These are phyloP conservation scores for Urochloa ruziziensis DNA, from an alignment of 176 grass and related monocot species.

Conservation along the genomic window DNA sequence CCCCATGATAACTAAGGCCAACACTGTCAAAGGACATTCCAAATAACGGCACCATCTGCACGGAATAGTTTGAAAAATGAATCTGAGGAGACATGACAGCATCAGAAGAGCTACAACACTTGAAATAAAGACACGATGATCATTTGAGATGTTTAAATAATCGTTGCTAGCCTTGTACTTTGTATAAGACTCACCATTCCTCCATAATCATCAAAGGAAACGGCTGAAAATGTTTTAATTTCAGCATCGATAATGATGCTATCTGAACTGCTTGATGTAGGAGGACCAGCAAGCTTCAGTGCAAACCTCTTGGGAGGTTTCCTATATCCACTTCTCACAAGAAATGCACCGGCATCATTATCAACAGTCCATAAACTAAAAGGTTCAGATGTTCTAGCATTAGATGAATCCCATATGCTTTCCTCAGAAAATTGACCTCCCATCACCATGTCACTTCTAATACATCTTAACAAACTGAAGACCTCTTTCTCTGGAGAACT, in stretches of 20 bases:
- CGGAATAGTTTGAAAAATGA: constrained; percentile 14
- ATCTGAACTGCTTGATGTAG: constrained; percentile 63
- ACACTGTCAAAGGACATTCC: constrained; percentile 68
- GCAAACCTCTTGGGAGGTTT: constrained; percentile 89
- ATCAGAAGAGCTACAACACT: constrained; percentile 14
- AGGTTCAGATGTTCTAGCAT: constrained; percentile 53
- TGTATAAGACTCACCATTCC: constrained; percentile 69
- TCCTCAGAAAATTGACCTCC: constrained; percentile 83
- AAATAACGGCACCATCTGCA: constrained; percentile 97
- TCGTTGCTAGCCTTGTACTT: not conserved
- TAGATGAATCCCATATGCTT: constrained; percentile 82
- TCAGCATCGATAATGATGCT: constrained; percentile 81
- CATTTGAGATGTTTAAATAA: constrained; percentile 15
- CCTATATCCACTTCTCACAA: constrained; percentile 84
- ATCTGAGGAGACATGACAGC: constrained; percentile 9
- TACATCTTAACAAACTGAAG: constrained; percentile 69
- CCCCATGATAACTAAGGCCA: constrained; percentile 78
- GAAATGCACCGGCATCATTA: constrained; percentile 72
- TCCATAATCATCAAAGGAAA: constrained; percentile 94
- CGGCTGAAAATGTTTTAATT: constrained; percentile 83
- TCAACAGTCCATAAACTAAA: constrained; percentile 96
- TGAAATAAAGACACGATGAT: not conserved
- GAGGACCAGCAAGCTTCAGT: constrained; percentile 57
- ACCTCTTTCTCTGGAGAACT: constrained; percentile 52
- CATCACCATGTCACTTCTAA: constrained; percentile 89